A percentile compares a stretch with the other conserved stretches of the same genome.
Conservation (phyloP, 768 basidiomycete genomes). For the Filobasidium floriforme region DNA sequence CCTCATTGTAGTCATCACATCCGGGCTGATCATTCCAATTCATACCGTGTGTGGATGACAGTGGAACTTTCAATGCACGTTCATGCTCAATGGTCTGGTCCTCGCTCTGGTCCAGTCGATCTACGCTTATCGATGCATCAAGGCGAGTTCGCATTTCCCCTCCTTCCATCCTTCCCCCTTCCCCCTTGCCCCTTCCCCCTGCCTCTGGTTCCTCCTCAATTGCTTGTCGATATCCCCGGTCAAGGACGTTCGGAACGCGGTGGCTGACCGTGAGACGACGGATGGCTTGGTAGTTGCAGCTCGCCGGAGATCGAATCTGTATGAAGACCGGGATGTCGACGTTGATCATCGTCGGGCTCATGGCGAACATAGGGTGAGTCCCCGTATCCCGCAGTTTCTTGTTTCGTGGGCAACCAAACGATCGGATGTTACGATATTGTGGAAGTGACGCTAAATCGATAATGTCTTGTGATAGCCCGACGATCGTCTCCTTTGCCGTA, state of each 20-base stretch:
- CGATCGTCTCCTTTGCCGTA: background rate
- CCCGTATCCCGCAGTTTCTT: background rate
- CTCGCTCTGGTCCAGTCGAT: conserved; percentile 2
- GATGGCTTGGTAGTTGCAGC: background rate
- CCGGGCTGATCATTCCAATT: background rate
- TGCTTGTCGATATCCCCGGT: too few relatives aligned
- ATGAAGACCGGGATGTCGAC: background rate
- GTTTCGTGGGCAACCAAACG: too few relatives aligned
- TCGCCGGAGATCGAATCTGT: background rate
- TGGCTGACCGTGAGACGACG: background rate
- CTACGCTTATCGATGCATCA: conserved; percentile 1
- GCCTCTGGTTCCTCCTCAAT: too few relatives aligned
- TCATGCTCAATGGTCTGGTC: background rate
- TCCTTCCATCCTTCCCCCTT: too few relatives aligned
- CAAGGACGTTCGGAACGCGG: too few relatives aligned
- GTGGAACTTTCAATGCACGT: background rate
- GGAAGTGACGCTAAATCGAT: too few relatives aligned
- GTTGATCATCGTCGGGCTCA: background rate
- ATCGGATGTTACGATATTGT: too few relatives aligned
- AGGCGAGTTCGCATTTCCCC: background rate
- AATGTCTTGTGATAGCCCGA: background rate
- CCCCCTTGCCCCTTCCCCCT: too few relatives aligned
- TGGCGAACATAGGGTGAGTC: background rate
- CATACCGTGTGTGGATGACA: background rate
- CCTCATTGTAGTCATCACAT: too few relatives aligned